These are phyloP conservation scores for Cyberlindnera saturnus DNA, from an alignment of 805 yeast species.

Conservation along the genomic window DNA sequence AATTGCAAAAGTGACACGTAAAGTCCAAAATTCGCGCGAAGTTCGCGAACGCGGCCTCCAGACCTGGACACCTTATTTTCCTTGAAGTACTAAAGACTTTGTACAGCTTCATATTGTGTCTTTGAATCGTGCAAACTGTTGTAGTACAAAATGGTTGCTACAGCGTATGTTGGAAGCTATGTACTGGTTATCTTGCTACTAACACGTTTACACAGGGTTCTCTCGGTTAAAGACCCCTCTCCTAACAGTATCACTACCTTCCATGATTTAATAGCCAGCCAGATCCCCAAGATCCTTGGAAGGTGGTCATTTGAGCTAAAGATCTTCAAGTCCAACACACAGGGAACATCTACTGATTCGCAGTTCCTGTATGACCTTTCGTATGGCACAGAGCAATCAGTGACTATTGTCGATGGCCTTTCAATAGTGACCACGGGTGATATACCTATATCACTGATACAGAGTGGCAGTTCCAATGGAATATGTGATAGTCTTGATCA, in stretches of 20 bases:
- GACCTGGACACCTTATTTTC: no score
- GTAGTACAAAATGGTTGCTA: slow-evolving; percentile 1
- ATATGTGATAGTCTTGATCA: slow-evolving; percentile 51
- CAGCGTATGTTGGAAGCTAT: slow-evolving; percentile 1
- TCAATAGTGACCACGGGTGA: slow-evolving; percentile 24
- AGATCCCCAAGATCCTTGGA: slow-evolving; percentile 53
- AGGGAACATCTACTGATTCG: slow-evolving; percentile 11
- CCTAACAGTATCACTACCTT: slow-evolving; percentile 61
- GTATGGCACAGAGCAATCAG: slow-evolving; percentile 14
- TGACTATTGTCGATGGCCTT: slow-evolving; percentile 21
- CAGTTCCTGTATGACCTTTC: slow-evolving; percentile 11
- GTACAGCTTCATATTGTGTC: no score
- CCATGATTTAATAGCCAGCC: slow-evolving; percentile 66
- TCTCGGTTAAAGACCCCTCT: slow-evolving; percentile 37
- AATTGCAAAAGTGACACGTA: no score
- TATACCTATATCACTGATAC: slow-evolving; percentile 27
- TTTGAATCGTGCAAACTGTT: not conserved
- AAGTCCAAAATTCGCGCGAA: no score
- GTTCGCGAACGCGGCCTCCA: no score
- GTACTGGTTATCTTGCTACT: not conserved
- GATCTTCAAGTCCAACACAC: slow-evolving; percentile 59
- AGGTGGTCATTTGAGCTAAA: slow-evolving; percentile 67
- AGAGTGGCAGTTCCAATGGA: slow-evolving; percentile 49
- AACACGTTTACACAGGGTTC: slow-evolving; percentile 24
- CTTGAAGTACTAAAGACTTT: no score